These are phyloP conservation scores for Solanum pinnatisectum DNA, from an alignment of 257 asterid genomes.

Conservation along the genomic window DNA sequence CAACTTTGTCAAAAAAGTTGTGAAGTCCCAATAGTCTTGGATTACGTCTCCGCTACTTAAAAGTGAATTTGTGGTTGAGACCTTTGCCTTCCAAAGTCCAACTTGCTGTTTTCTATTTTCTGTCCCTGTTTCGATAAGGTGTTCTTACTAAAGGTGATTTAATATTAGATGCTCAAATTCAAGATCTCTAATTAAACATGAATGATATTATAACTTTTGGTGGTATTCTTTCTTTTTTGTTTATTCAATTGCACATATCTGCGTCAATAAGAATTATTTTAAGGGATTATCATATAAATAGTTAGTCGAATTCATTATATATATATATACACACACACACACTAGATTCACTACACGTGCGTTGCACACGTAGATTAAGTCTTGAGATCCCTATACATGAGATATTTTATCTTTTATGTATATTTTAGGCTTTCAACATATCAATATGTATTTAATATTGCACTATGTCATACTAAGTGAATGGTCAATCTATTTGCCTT, in stretches of 20 bases:
- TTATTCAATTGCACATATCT: not conserved
- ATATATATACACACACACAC: too few relatives aligned
- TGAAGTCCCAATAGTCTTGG: not conserved
- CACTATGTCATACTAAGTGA: too few relatives aligned
- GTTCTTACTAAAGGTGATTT: accelerated
- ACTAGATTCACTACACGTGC: too few relatives aligned
- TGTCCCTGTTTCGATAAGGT: not conserved
- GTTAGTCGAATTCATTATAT: too few relatives aligned
- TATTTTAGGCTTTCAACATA: too few relatives aligned
- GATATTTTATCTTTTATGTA: too few relatives aligned
- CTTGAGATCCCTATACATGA: too few relatives aligned
- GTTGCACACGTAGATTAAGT: too few relatives aligned
- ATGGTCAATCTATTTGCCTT: too few relatives aligned
- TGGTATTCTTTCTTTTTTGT: not conserved
- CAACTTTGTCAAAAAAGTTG: not conserved
- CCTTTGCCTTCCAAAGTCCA: not conserved
- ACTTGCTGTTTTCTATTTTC: not conserved
- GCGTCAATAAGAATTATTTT: not conserved
- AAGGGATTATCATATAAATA: not conserved
- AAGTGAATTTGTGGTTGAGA: not conserved
- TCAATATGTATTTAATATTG: too few relatives aligned
- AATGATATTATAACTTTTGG: not conserved
- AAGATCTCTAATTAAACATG: not conserved
- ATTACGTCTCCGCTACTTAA: not conserved
- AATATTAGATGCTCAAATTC: accelerated